These are phyloP conservation scores for Torulaspora delbrueckii DNA, from an alignment of 805 yeast genomes.

Conservation along the genomic window DNA sequence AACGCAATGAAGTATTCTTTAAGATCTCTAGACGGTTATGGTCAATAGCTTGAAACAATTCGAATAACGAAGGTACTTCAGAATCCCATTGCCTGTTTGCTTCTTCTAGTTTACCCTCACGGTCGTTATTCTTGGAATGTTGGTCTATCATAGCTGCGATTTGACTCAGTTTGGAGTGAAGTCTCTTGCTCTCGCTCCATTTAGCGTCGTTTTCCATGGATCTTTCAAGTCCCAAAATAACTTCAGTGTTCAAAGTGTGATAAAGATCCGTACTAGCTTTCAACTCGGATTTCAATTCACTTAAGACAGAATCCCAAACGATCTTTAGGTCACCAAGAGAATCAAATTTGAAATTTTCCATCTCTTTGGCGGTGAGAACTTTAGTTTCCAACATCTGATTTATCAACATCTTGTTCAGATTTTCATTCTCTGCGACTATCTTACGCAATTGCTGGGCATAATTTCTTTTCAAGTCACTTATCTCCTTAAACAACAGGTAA, in stretches of 20 bases:
- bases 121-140: slow-evolving; percentile 37
- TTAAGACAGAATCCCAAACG: slow-evolving; percentile 43
- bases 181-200: slow-evolving; percentile 50
- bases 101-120: slow-evolving; percentile 38
- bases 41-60: slow-evolving; percentile 70
- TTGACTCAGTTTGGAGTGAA: slow-evolving; percentile 42
- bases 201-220: slow-evolving; percentile 50
- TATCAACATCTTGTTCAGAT: slow-evolving; percentile 35
- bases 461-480: slow-evolving; percentile 43
- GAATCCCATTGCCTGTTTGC: slow-evolving; percentile 65
- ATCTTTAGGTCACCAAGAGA: slow-evolving; percentile 43
- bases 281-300: slow-evolving; percentile 43
- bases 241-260: slow-evolving; percentile 47
- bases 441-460: slow-evolving; percentile 47
- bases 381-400: slow-evolving; percentile 36
- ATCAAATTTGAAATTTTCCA: slow-evolving; percentile 46
- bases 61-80: slow-evolving; percentile 72
- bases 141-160: slow-evolving; percentile 41
- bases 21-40: slow-evolving; percentile 54
- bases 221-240: slow-evolving; percentile 49
- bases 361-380: slow-evolving; percentile 41
- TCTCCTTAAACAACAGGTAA: slow-evolving; percentile 55
- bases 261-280: slow-evolving; percentile 47
- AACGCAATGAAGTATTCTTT: slow-evolving; percentile 61
- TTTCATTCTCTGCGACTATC: slow-evolving; percentile 31